These are phyloP conservation scores for Hypoxylon cercidicola DNA, from an alignment of 495 filamentous ascomycete species.

Conservation along the genomic window DNA sequence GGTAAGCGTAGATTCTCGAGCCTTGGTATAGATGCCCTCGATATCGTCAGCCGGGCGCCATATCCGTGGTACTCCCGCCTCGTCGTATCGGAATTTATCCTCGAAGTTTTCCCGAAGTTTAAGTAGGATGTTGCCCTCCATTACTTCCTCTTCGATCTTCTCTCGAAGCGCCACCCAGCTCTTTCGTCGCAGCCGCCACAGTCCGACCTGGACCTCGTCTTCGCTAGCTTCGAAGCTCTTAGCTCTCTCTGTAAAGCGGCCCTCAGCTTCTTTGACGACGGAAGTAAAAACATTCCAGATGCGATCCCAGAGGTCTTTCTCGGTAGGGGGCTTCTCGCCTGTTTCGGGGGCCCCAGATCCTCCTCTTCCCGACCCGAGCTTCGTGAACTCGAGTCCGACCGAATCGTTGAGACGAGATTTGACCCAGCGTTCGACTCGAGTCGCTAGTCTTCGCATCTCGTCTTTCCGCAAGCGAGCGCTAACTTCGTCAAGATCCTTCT, in stretches of 20 bases:
- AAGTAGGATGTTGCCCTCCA: slow-evolving; percentile 93
- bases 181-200: slow-evolving; percentile 92
- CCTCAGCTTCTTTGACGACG: slow-evolving; percentile 87
- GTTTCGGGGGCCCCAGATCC: slow-evolving; percentile 81
- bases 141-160: slow-evolving; percentile 96
- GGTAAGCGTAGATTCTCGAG: slow-evolving; percentile 87
- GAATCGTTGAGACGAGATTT: slow-evolving; percentile 85
- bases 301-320: slow-evolving; percentile 94
- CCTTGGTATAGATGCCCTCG: slow-evolving; percentile 89
- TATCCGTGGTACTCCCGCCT: slow-evolving; percentile 91
- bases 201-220: slow-evolving; percentile 90
- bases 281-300: slow-evolving; percentile 88
- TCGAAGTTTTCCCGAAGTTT: slow-evolving; percentile 99
- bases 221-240: slow-evolving; percentile 91
- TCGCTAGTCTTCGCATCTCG: slow-evolving; percentile 93
- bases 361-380: slow-evolving; percentile 84
- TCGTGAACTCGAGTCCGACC: slow-evolving; percentile 93
- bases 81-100: slow-evolving; percentile 98
- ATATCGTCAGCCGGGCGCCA: slow-evolving; percentile 98
- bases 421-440: slow-evolving; percentile 91
- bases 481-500: slow-evolving; percentile 88
- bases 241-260: slow-evolving; percentile 84
- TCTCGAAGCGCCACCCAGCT: slow-evolving; percentile 90
- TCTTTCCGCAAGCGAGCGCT: slow-evolving; percentile 84
- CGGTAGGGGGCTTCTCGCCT: slow-evolving; percentile 74